These are phyloP conservation scores for Neofusicoccum sp. DNA, from an alignment of 2,329 filamentous ascomycete genomes.

Conservation along the genomic window DNA sequence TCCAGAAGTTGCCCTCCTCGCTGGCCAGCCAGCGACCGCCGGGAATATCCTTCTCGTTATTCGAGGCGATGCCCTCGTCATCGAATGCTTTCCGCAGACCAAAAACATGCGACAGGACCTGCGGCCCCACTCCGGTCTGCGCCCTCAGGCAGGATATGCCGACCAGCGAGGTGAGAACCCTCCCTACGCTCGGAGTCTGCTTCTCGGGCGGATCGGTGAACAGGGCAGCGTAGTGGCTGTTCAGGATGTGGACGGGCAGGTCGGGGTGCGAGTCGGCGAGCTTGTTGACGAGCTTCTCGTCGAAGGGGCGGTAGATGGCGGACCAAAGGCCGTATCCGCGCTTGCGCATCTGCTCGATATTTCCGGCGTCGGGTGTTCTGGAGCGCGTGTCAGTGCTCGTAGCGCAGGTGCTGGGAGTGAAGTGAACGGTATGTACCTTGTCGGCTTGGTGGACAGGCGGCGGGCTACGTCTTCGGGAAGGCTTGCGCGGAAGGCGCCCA, in stretches of 20 bases:
- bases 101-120: constrained; percentile 79
- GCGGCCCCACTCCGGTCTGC: constrained; percentile 78
- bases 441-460: constrained; percentile 56
- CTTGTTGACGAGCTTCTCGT: constrained; percentile 67
- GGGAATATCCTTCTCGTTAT: constrained; percentile 32
- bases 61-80: constrained; percentile 59
- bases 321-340: constrained; percentile 71
- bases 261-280: constrained; percentile 77
- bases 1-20: constrained; percentile 64
- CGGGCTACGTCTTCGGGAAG: constrained; percentile 58
- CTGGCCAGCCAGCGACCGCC: constrained; percentile 61
- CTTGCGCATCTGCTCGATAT: constrained; percentile 53
- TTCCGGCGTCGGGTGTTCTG: constrained; percentile 35
- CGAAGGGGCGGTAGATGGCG: constrained; percentile 73
- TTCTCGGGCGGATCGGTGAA: constrained; percentile 58
- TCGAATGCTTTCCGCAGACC: constrained; percentile 73
- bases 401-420: constrained; percentile 31
- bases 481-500: constrained; percentile 66
- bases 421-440: constrained; percentile 46
- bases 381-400: background rate
- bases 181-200: constrained; percentile 54
- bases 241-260: constrained; percentile 75
- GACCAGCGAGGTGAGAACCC: constrained; percentile 70
- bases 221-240: constrained; percentile 70
- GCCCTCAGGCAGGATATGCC: constrained; percentile 72